phyloP scores from a whole-genome alignment of 495 filamentous ascomycete genomes.

The Pyronema omphalodes region DNA sequence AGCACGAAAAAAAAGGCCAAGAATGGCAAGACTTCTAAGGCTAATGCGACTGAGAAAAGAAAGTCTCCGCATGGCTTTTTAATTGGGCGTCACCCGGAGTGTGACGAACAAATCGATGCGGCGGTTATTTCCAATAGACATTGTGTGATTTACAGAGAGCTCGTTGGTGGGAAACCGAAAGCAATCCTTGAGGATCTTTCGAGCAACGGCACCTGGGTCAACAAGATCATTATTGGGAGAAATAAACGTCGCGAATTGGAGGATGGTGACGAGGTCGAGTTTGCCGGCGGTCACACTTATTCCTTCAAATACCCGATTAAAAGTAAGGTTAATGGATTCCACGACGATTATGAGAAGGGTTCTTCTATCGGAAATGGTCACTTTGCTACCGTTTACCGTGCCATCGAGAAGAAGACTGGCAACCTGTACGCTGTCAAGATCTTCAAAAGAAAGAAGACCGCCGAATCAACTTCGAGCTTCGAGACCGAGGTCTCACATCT shows the following conservation, averaged over 20 bases:
- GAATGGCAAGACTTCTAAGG: conserved; percentile 27
- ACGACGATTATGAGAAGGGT: conserved; percentile 66
- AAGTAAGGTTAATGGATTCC: conserved; percentile 56
- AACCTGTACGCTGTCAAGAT: conserved; percentile 80
- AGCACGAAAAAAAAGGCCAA: conserved; percentile 27
- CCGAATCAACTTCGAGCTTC: conserved; percentile 62
- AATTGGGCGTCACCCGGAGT: conserved; percentile 83
- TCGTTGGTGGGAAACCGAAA: conserved; percentile 55
- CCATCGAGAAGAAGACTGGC: conserved; percentile 68
- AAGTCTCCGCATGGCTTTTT: conserved; percentile 68
- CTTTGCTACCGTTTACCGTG: conserved; percentile 87
- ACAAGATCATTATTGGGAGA: conserved; percentile 73
- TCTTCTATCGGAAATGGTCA: conserved; percentile 89
- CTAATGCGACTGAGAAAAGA: conserved; percentile 28
- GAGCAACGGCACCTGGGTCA: conserved; percentile 91
- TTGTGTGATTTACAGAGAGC: conserved; percentile 76
- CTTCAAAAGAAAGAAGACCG: conserved; percentile 65
- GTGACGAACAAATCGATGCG: conserved; percentile 62
- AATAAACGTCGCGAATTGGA: conserved; percentile 78
- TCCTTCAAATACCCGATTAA: conserved; percentile 75
- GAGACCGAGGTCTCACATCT: conserved; percentile 92
- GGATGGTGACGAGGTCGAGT: conserved; percentile 74
- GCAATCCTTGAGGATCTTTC: conserved; percentile 86
- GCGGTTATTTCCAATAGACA: conserved; percentile 90
- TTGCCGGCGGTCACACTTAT: conserved; percentile 66